Evolutionary conservation across 2,329 filamentous ascomycete species (phyloP).

Genomic region (Fusarium nanum): DNA sequence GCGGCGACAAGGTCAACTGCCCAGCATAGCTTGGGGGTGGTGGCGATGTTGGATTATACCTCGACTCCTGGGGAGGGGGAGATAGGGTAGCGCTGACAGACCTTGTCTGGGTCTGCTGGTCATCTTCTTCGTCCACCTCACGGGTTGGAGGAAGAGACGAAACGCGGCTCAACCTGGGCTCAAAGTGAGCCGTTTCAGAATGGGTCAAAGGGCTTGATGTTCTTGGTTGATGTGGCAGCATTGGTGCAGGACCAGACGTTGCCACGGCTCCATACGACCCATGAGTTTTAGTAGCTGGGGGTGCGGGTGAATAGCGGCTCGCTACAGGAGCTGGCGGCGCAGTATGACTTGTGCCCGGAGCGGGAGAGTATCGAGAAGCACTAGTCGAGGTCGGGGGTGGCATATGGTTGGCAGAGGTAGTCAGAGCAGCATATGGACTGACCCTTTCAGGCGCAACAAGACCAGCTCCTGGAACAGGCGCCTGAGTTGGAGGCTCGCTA

Average conservation of each 20-base stretch:
- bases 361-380: conserved; percentile 71
- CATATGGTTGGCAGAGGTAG: conserved; percentile 50
- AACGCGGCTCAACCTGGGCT: conserved; percentile 65
- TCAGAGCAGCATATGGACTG: conserved; percentile 65
- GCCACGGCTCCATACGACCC: conserved; percentile 55
- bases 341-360: conserved; percentile 49
- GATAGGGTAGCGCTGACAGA: conserved; percentile 45
- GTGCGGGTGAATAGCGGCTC: conserved; percentile 66
- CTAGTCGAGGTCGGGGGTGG: conserved; percentile 51
- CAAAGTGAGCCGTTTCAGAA: conserved; percentile 70
- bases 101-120: conserved; percentile 45
- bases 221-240: conserved; percentile 69
- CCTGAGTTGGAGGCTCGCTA: conserved; percentile 20
- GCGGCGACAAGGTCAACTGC: conserved; percentile 63
- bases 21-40: conserved; percentile 58
- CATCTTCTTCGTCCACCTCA: conserved; percentile 71
- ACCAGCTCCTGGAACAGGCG: conserved; percentile 44
- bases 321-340: conserved; percentile 55
- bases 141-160: conserved; percentile 70
- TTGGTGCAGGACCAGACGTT: conserved; percentile 55
- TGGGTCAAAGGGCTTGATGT: conserved; percentile 75
- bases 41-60: conserved; percentile 57
- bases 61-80: conserved; percentile 48
- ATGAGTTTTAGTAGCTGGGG: conserved; percentile 55
- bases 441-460: conserved; percentile 65